These are phyloP conservation scores for Sarcodon sp. DNA, from an alignment of 768 basidiomycete genomes.

Conservation along the genomic window DNA sequence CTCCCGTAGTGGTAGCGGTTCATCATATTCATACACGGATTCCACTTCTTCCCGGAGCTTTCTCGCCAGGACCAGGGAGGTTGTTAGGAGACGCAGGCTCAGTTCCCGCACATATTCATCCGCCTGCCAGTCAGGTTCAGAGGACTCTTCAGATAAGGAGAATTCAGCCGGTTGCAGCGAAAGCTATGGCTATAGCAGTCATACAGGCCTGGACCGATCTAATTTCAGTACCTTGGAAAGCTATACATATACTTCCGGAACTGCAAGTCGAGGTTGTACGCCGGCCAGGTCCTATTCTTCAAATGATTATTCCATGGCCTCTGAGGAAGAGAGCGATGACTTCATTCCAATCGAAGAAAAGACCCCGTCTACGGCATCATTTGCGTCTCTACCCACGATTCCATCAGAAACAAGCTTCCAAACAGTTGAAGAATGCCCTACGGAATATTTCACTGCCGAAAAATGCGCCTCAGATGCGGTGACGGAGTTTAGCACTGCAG, in stretches of 20 bases:
- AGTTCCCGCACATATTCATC: conserved; percentile 30
- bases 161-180: conserved; percentile 24
- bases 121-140: conserved; percentile 22
- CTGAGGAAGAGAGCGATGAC: background rate
- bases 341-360: background rate
- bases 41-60: conserved; percentile 33
- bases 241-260: conserved; percentile 9
- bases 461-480: conserved; percentile 20
- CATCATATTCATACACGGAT: conserved; percentile 14
- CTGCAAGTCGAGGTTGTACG: conserved; percentile 5
- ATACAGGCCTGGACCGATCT: conserved; percentile 2
- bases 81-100: conserved; percentile 32
- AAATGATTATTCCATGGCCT: background rate
- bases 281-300: conserved; percentile 7
- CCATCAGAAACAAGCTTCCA: conserved; percentile 37
- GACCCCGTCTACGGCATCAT: conserved; percentile 24
- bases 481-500: conserved; percentile 30
- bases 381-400: conserved; percentile 45
- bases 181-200: background rate
- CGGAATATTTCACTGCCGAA: conserved; percentile 20
- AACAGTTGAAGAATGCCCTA: conserved; percentile 26
- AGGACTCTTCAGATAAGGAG: conserved; percentile 46
- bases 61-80: conserved; percentile 44
- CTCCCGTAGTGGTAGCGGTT: conserved; percentile 24
- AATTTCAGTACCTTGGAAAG: conserved; percentile 16